These are phyloP conservation scores for Lolium perenne DNA, from an alignment of 176 grass and related monocot species.

Conservation along the genomic window DNA sequence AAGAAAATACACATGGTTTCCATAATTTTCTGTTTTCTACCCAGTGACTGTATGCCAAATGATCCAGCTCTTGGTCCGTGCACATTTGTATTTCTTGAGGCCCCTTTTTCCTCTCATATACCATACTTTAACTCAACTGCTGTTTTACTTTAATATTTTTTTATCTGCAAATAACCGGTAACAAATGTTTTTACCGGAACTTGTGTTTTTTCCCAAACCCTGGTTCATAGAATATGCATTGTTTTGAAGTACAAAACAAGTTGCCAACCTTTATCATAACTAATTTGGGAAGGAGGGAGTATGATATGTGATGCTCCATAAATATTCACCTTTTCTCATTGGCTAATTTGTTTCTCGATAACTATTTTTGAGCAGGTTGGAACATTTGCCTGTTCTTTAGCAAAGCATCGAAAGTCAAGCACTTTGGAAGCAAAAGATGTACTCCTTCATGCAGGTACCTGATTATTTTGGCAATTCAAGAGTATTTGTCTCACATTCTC, in stretches of 20 bases:
- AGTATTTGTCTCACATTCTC: conserved; percentile 28
- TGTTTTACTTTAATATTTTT: not conserved
- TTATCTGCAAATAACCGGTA: not conserved
- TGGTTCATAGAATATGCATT: not conserved
- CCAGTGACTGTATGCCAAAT: not conserved
- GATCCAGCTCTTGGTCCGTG: not conserved
- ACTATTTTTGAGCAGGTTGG: conserved; percentile 66
- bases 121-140: not conserved
- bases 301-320: not conserved
- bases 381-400: conserved; percentile 94
- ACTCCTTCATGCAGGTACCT: conserved; percentile 91
- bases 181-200: not conserved
- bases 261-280: not conserved
- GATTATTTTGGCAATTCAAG: conserved; percentile 24
- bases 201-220: not conserved
- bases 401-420: conserved; percentile 92
- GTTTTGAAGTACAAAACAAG: not conserved
- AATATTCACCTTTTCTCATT: not conserved
- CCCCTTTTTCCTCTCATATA: not conserved
- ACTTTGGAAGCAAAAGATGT: conserved; percentile 94
- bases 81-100: conserved; percentile 14
- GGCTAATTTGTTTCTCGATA: conserved; percentile 22
- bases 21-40: not conserved
- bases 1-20: not conserved
- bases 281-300: too few species aligned